phyloP scores from a whole-genome alignment of 306 rosid species.

The Citrullus colocynthis region DNA sequence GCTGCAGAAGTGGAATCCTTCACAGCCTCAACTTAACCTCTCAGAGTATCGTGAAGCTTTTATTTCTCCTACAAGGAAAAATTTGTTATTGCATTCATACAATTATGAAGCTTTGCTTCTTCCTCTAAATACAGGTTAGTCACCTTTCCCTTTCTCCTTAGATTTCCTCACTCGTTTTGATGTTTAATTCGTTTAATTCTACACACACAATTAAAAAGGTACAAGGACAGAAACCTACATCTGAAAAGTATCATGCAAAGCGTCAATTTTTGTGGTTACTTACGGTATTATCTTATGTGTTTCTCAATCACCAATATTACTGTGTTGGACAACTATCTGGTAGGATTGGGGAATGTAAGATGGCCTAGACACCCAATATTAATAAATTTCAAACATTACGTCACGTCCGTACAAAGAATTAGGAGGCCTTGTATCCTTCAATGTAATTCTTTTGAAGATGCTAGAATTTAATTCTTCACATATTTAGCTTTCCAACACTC shows the following conservation, averaged over 20 bases:
- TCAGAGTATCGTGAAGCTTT: conserved; percentile 71
- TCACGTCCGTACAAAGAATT: not conserved
- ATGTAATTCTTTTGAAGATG: not conserved
- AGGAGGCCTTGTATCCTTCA: not conserved
- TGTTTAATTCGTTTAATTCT: not conserved
- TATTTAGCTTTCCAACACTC: not conserved
- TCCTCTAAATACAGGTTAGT: conserved; percentile 58
- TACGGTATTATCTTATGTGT: not conserved
- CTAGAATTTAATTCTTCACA: not conserved
- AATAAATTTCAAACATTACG: not conserved
- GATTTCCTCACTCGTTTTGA: conserved; percentile 3
- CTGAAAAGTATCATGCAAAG: not conserved
- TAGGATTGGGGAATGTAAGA: not conserved
- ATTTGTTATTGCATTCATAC: conserved; percentile 52
- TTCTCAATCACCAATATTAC: not conserved
- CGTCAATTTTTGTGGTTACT: not conserved
- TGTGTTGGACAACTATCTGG: not conserved
- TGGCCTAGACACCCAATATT: not conserved
- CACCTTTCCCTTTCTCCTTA: not conserved
- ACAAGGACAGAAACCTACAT: not conserved
- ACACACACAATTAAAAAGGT: not conserved
- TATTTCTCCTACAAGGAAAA: conserved; percentile 74
- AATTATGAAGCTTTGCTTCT: conserved; percentile 60
- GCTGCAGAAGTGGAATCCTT: conserved; percentile 60
- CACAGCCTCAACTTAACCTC: conserved; percentile 36